Evolutionary conservation across 768 basidiomycete species (phyloP), one percentile per base, ranked within the genome.

Genomic region (Tylopilus vinaceipallidus): DNA sequence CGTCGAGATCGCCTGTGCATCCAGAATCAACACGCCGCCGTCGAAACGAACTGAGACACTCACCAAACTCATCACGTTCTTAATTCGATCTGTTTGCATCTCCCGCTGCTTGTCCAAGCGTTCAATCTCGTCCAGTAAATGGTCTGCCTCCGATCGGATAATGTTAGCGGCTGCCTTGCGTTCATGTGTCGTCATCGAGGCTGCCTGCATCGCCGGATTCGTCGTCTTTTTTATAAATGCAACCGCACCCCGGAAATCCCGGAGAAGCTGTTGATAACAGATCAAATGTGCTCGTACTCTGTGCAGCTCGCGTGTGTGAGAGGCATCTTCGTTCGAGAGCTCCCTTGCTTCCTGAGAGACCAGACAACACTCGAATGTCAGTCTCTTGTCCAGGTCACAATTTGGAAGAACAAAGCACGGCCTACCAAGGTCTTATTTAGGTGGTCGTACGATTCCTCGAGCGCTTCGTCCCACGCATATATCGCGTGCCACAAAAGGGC

Each of bases 381-480:
- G 37, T 22, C 9, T 13, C 13, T 16, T 9, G 13, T 3, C n/a
- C 6, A 4, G 22, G 23, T 38, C 20, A 7, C 5, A 10, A 2
- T 10, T 16, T 4, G 6, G n/a, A 13, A 17, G 17, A 35, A 19
- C 17, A 12, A 12, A 29, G 12, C 27, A 29, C 12, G 27, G 4
- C 45, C 27, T 38, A 47, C 47, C 38, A 47, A n/a, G 10, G 22
- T 34, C 37, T 39, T 40, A 33, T 48, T 48, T 17, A 42, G n/a
- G 33, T 42, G 19, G 9, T 24, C 30, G 9, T 42, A 48, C 32
- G 80, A 52, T 16, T 64, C 59, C 54, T 80, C 78, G 24, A 79
- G 62, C 1, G 75, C 66, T 60, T 82, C 79, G 44, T 81, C 80
- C 78, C 80, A 81, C 2, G 76, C 72, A 57, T 81, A 81, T 6